phyloP scores from a whole-genome alignment of 495 filamentous ascomycete genomes.

The Podospora pseudoanserina region DNA sequence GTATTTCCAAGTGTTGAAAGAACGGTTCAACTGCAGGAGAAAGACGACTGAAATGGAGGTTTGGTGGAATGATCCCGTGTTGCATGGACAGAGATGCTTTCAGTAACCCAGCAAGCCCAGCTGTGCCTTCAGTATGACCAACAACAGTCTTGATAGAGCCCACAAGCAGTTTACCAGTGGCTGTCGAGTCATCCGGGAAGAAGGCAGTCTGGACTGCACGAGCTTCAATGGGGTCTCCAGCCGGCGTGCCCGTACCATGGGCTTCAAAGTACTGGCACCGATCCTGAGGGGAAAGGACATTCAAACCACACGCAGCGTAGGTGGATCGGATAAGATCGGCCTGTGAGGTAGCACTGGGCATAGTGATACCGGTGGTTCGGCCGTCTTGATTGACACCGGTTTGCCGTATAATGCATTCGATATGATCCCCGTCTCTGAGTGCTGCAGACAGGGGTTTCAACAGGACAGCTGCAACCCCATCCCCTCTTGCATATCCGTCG shows the following conservation, averaged over 20 bases:
- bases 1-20: constrained; percentile 9
- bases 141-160: constrained; percentile 55
- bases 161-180: constrained; percentile 39
- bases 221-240: constrained; percentile 19
- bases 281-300: constrained; percentile 34
- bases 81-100: constrained; percentile 49
- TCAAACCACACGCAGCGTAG: constrained; percentile 45
- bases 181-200: constrained; percentile 18
- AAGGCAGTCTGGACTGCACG: constrained; percentile 45
- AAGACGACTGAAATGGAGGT: constrained; percentile 43
- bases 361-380: constrained; percentile 46
- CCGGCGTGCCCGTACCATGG: constrained; percentile 29
- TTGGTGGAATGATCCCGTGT: constrained; percentile 41
- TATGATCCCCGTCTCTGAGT: constrained; percentile 45
- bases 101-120: constrained; percentile 51
- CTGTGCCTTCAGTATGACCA: constrained; percentile 52
- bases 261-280: constrained; percentile 43
- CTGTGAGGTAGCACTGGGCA: constrained; percentile 50
- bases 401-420: constrained; percentile 58
- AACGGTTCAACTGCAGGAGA: constrained; percentile 38
- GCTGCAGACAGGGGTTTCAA: constrained; percentile 54
- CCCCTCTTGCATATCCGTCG: constrained; percentile 60
- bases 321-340: constrained; percentile 44
- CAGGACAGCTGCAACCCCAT: constrained; percentile 51
- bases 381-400: constrained; percentile 55